phyloP scores from a whole-genome alignment of 73 alveolate species.

The Durusdinium trenchii region DNA sequence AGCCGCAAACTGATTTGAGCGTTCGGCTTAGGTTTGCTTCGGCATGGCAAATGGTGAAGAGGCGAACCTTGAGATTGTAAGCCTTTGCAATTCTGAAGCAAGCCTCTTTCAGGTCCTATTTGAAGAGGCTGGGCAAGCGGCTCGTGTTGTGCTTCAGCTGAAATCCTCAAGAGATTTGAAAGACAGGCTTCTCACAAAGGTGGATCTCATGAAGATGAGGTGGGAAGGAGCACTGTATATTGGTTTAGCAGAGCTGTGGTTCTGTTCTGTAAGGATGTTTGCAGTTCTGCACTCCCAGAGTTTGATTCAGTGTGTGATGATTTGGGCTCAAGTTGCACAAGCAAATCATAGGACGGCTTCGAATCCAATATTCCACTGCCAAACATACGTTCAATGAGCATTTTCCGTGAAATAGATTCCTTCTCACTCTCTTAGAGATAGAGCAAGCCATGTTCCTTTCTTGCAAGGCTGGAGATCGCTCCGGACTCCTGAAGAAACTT shows the following conservation, averaged over 20 bases:
- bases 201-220: slow-evolving; percentile 74
- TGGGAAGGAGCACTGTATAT: not conserved
- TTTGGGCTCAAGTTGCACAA: not conserved
- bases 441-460: too few species aligned
- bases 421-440: too few species aligned
- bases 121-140: slow-evolving; percentile 9
- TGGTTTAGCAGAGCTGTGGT: too few species aligned
- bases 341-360: not conserved
- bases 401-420: too few species aligned
- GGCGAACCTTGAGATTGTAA: slow-evolving; percentile 54
- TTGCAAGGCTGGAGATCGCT: too few species aligned
- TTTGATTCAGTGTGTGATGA: not conserved
- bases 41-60: slow-evolving; percentile 73
- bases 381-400: too few species aligned
- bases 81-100: not conserved
- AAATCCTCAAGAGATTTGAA: not conserved
- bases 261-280: too few species aligned
- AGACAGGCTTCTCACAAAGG: slow-evolving; percentile 48
- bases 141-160: not conserved
- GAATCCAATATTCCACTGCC: not conserved
- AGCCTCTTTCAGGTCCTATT: slow-evolving; percentile 24
- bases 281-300: not conserved
- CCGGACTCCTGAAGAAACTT: too few species aligned
- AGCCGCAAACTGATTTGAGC: too few species aligned
- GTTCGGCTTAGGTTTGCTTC: slow-evolving; percentile 79